A percentile compares a stretch with the other conserved stretches of the same genome.
phyloP scores from a whole-genome alignment of 306 rosid genomes.

The Chamaecrista fasciculata region DNA sequence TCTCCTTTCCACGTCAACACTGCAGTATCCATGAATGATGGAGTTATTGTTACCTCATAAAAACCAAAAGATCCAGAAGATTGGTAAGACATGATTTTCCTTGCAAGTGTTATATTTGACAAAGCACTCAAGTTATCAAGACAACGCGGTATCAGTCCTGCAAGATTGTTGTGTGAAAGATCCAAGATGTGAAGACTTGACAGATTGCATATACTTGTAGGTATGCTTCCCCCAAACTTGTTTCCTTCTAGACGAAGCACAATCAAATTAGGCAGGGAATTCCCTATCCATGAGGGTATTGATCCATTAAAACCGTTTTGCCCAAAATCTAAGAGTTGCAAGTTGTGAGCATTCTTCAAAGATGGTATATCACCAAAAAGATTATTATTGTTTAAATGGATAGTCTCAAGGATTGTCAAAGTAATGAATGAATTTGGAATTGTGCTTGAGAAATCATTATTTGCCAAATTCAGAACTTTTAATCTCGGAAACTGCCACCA shows the following conservation, averaged over 20 bases:
- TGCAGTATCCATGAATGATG: background rate
- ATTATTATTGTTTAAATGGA: conserved; percentile 13
- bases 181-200: conserved; percentile 30
- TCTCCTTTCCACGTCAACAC: background rate
- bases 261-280: background rate
- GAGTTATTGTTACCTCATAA: no score
- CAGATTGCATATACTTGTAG: conserved; percentile 25
- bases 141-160: conserved; percentile 34
- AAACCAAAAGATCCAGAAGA: no score
- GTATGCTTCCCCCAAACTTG: conserved; percentile 19
- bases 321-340: conserved; percentile 1
- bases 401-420: background rate
- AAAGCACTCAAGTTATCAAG: conserved; percentile 6
- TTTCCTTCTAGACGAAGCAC: background rate
- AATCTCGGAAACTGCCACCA: background rate
- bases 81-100: background rate
- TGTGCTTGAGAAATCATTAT: conserved; percentile 21
- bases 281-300: conserved; percentile 4
- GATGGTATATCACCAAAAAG: conserved; percentile 23
- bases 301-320: conserved; percentile 10
- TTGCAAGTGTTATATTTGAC: background rate
- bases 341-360: background rate
- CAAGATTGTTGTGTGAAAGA: conserved; percentile 29
- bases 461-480: background rate
- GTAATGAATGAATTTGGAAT: conserved; percentile 11